These are phyloP conservation scores for Penicillium antarcticum DNA, from an alignment of 495 filamentous ascomycete species.

Conservation along the genomic window DNA sequence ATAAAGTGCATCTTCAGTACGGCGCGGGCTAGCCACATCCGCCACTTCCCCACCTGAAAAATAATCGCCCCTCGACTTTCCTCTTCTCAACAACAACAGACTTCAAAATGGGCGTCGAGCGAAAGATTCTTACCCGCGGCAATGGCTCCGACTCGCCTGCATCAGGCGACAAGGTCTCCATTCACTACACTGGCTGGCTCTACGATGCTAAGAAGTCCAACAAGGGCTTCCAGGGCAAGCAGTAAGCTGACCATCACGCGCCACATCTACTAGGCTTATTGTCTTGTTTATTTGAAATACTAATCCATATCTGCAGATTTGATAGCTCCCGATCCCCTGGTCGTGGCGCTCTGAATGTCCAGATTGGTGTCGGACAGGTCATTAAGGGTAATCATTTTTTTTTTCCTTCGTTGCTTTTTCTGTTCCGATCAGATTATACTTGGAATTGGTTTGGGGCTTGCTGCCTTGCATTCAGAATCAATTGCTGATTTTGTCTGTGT, in stretches of 20 bases:
- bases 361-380: conserved; percentile 72
- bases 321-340: conserved; percentile 64
- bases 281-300: not conserved
- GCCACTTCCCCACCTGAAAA: no score
- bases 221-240: conserved; percentile 45
- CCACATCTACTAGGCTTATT: not conserved
- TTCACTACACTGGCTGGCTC: conserved; percentile 82
- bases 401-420: not conserved
- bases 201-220: conserved; percentile 54
- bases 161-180: conserved; percentile 64
- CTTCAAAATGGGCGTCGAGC: conserved; percentile 55
- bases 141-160: conserved; percentile 54
- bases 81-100: not conserved
- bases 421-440: not conserved
- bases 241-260: conserved; percentile 36
- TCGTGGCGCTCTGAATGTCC: conserved; percentile 58
- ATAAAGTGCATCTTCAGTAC: no score
- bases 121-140: conserved; percentile 40
- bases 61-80: no score
- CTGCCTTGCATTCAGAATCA: not conserved
- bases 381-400: conserved; percentile 62
- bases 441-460: not conserved
- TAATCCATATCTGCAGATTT: conserved; percentile 53
- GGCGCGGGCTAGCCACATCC: no score
- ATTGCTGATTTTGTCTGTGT: not conserved